Conservation (phyloP, 176 grass and related monocot species). For the sorghum (Sorghum bicolor) region DNA sequence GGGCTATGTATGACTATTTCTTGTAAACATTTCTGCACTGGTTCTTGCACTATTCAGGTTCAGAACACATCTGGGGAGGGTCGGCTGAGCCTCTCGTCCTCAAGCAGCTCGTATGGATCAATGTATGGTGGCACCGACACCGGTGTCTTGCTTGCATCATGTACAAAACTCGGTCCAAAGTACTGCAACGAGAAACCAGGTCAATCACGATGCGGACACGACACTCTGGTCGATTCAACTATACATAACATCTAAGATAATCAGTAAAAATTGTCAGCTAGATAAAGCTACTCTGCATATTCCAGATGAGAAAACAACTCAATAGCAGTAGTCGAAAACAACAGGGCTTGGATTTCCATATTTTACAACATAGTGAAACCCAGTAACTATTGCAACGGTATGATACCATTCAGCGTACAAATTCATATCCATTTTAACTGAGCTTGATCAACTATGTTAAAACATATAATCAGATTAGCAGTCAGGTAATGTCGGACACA, state of each 20-base stretch:
- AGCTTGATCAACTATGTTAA: background rate
- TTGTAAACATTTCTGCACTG: background rate
- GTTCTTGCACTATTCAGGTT: background rate
- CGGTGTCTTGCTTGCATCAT: constrained; percentile 55
- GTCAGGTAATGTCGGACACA: background rate
- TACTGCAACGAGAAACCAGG: constrained; percentile 48
- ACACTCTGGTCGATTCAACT: background rate
- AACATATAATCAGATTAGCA: background rate
- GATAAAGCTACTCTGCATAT: background rate
- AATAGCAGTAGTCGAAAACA: background rate
- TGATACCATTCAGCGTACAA: background rate
- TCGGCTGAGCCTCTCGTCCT: constrained; percentile 75
- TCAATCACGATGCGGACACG: background rate
- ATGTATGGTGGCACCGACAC: constrained; percentile 57
- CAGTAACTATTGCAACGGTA: too few species aligned
- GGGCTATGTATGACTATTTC: constrained; percentile 11
- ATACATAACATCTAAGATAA: too few species aligned
- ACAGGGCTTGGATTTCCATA: background rate
- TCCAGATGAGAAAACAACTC: background rate
- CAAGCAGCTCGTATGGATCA: constrained; percentile 82
- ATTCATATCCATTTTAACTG: background rate
- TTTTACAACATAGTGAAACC: background rate
- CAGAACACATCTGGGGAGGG: constrained; percentile 44
- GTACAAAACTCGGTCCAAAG: constrained; percentile 76
- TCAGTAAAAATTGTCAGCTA: too few species aligned